Conservation (phyloP, 2,329 filamentous ascomycete genomes). For the Arachnopeziza araneosa region DNA sequence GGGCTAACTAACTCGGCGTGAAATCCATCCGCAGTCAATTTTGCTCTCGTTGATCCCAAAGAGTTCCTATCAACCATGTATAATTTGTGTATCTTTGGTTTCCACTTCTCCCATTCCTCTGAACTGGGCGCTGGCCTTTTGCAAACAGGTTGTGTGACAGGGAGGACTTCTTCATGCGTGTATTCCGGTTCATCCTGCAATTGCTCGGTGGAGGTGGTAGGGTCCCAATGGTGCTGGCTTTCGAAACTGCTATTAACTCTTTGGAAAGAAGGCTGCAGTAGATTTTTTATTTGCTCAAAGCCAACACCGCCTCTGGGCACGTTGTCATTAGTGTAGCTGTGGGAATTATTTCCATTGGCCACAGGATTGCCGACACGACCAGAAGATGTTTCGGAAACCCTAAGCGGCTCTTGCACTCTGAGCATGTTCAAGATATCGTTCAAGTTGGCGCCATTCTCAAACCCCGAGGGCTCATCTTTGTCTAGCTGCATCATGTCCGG, state of each 20-base stretch:
- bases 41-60: not conserved
- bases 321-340: not conserved
- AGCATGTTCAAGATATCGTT: not conserved
- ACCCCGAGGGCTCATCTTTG: not conserved
- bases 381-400: too few species aligned
- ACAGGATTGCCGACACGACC: too few species aligned
- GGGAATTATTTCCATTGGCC: too few species aligned
- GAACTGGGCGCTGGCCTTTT: not conserved
- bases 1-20: not conserved
- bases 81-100: not conserved
- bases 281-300: not conserved
- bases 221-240: not conserved
- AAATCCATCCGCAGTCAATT: not conserved
- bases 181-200: not conserved
- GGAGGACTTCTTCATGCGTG: not conserved
- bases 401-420: too few species aligned
- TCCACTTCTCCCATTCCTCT: not conserved
- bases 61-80: not conserved
- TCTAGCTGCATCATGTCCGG: not conserved
- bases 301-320: not conserved
- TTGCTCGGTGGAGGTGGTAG: not conserved
- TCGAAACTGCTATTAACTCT: not conserved
- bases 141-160: not conserved
- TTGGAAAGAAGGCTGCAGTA: not conserved
- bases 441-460: not conserved